Conservation (phyloP, 805 yeast species). For the Hanseniaspora guilliermondii region DNA sequence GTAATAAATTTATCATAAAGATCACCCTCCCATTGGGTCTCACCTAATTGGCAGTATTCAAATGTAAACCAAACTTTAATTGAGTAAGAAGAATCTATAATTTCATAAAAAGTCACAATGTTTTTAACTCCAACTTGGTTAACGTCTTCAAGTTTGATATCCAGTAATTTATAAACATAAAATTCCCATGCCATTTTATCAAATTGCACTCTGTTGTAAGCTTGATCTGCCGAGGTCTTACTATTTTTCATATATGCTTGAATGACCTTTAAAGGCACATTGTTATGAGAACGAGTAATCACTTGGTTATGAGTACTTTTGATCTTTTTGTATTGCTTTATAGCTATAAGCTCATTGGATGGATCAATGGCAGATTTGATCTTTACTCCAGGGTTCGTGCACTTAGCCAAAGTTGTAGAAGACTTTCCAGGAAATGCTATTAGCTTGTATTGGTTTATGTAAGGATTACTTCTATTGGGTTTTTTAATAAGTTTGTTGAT, state of each 20-base stretch:
- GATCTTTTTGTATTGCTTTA: conserved; percentile 24
- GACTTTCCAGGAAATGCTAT: neutral
- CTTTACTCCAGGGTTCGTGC: conserved; percentile 19
- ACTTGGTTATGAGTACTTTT: conserved; percentile 18
- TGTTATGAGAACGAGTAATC: conserved; percentile 23
- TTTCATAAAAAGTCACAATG: conserved; percentile 20
- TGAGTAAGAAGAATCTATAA: conserved; percentile 23
- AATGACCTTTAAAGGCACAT: neutral
- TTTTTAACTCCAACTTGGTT: conserved; percentile 1
- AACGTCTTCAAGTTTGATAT: neutral
- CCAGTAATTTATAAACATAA: conserved; percentile 16
- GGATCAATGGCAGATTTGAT: conserved; percentile 21
- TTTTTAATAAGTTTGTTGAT: conserved; percentile 1
- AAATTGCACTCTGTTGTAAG: conserved; percentile 21
- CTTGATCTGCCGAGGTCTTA: neutral
- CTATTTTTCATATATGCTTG: conserved; percentile 21
- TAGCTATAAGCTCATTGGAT: conserved; percentile 18
- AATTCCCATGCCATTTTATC: conserved; percentile 27
- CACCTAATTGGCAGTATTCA: conserved; percentile 27
- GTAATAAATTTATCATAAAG: neutral
- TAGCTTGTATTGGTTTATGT: conserved; percentile 12
- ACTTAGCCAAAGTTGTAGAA: conserved; percentile 6
- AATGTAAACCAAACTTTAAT: conserved; percentile 24
- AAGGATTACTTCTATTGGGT: conserved; percentile 4
- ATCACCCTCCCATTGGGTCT: conserved; percentile 23